Evolutionary conservation across 305 asterid genomes (phyloP), one percentile per base, ranked within the genome.

Genomic region (Andrographis paniculata): DNA sequence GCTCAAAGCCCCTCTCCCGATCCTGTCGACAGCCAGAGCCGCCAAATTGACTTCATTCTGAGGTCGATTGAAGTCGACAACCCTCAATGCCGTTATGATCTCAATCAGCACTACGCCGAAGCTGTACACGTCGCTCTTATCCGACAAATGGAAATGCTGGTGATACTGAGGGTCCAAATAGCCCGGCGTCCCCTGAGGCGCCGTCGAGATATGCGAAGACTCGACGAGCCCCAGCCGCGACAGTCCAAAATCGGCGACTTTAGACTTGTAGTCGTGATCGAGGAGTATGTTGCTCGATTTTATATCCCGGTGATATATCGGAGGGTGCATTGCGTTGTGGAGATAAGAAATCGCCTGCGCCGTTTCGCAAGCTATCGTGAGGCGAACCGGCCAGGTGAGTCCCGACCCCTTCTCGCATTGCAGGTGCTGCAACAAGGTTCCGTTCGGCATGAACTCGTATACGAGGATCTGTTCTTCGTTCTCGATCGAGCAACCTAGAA

Each of bases 181-280:
- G 12, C 93, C 93, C 0, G 93, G 93, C 22, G 93, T 81, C 11
- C 93, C 93, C 16, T 77, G 93, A 9, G 93, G 93, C 0, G 87
- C 84, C 0, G 93, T 81, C 6, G 87, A 77, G 59, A 81, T 55
- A 42, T 81, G 93, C 23, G 93, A 77, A 0, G 69, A 58, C 35
- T 70, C 93, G 0, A 56, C 14, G 60, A 72, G 5, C 40, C 91
- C 93, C 0, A 75, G 62, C 40, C 93, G 62, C 4, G 87, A 77
- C 10, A 81, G 78, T 5, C 93, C 93, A 1, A 81, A 81, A 60
- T 81, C 93, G 0, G 93, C 84, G 0, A 81, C 87, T 52, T 81
- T 81, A 7, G 93, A 64, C 42, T 56, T 62, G 66, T 43, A 72
- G 31, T 70, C 52, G 20, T 50, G 56, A 23, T 81, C 93, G 56